Conservation (phyloP, 345 rosid genomes). For the Nephelium lappaceum region DNA sequence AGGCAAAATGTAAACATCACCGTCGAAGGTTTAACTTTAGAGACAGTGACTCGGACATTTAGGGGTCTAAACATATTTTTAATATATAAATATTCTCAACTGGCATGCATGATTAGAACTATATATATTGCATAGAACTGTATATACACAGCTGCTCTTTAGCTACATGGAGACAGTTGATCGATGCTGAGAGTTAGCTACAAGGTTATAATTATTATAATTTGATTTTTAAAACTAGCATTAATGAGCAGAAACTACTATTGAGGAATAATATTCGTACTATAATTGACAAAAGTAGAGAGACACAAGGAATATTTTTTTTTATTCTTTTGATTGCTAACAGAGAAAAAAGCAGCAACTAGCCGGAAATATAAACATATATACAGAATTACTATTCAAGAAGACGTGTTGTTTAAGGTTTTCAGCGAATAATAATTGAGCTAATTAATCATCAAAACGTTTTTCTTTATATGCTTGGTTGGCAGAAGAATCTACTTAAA, state of each 20-base stretch:
- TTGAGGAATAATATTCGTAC: conserved; percentile 16
- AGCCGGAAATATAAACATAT: not conserved
- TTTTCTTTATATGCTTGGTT: not conserved
- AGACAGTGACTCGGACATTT: conserved; percentile 8
- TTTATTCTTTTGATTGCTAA: not conserved
- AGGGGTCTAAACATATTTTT: not conserved
- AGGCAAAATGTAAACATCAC: conserved; percentile 4
- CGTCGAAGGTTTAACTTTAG: conserved; percentile 1
- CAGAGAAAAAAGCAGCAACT: not conserved
- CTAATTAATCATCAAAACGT: too few relatives aligned
- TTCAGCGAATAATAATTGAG: not conserved
- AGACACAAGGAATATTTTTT: conserved; percentile 12
- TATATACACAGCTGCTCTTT: not conserved
- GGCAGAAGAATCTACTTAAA: conserved; percentile 12
- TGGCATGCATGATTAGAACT: not conserved
- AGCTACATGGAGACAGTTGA: not conserved
- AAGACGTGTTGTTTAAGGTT: not conserved
- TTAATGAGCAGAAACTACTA: not conserved
- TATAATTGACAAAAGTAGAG: not conserved
- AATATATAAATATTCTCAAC: conserved; percentile 1
- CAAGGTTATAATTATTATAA: not conserved
- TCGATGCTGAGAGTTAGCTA: not conserved
- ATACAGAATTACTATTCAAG: not conserved
- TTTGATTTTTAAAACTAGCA: not conserved
- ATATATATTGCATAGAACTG: not conserved